Conservation (phyloP, 192 early-diverging fungal genomes). For the Linderina pennispora region DNA sequence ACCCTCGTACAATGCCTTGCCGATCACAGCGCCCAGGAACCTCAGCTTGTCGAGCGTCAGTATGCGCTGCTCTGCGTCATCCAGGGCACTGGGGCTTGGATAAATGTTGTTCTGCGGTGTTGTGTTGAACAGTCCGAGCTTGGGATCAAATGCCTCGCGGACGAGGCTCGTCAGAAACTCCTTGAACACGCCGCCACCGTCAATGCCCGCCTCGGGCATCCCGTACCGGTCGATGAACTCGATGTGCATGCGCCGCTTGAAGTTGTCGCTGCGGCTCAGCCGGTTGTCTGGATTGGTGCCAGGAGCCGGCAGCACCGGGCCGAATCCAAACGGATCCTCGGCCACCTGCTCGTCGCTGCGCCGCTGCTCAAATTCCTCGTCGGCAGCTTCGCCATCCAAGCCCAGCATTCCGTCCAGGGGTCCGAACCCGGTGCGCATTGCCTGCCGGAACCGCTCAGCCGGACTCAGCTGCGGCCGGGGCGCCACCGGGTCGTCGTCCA, state of each 20-base stretch:
- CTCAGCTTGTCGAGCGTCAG: constrained; percentile 57
- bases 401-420: neutral
- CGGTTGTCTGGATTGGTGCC: neutral
- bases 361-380: neutral
- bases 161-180: constrained; percentile 85
- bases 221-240: constrained; percentile 82
- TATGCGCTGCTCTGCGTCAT: constrained; percentile 11
- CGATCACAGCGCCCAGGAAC: constrained; percentile 75
- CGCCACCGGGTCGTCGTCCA: neutral
- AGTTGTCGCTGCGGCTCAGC: constrained; percentile 38
- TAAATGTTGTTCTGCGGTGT: constrained; percentile 67
- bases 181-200: constrained; percentile 97
- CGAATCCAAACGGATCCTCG: neutral
- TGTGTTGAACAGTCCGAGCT: constrained; percentile 58
- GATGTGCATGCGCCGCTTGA: constrained; percentile 80
- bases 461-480: too few relatives aligned
- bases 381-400: neutral
- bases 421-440: neutral
- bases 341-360: neutral
- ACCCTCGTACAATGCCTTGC: constrained; percentile 85
- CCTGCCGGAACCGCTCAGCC: too few relatives aligned
- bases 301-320: neutral
- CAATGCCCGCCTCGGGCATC: constrained; percentile 84
- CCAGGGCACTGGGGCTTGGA: constrained; percentile 55
- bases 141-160: constrained; percentile 69